Evolutionary conservation across 2,329 filamentous ascomycete genomes (phyloP).

Genomic region (Alternaria panax): DNA sequence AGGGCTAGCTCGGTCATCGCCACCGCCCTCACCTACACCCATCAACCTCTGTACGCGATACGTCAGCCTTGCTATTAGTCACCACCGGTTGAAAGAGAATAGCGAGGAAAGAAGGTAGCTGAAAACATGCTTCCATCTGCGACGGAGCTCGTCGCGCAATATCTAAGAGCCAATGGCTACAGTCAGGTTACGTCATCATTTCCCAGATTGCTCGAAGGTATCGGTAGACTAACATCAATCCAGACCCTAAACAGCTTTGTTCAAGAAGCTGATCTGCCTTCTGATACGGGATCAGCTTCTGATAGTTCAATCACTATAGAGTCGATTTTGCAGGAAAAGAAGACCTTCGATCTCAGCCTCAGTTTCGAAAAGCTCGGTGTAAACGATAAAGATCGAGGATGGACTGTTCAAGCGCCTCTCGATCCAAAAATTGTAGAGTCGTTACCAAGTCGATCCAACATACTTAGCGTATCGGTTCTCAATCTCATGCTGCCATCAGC

Average conservation of each 20-base stretch:
- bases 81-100: not conserved
- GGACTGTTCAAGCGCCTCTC: slow-evolving; percentile 58
- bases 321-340: slow-evolving; percentile 67
- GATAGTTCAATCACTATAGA: slow-evolving; percentile 64
- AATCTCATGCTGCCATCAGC: slow-evolving; percentile 36
- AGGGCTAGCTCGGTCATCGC: slow-evolving; percentile 4
- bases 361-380: slow-evolving; percentile 63
- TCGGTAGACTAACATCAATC: slow-evolving; percentile 22
- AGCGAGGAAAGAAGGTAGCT: no score
- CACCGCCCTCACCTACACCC: not conserved
- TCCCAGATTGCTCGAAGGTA: not conserved
- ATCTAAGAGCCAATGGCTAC: slow-evolving; percentile 51
- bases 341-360: slow-evolving; percentile 62
- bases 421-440: slow-evolving; percentile 52
- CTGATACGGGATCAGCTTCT: slow-evolving; percentile 55
- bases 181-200: slow-evolving; percentile 44
- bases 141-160: slow-evolving; percentile 53
- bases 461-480: slow-evolving; percentile 60
- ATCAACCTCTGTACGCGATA: not conserved
- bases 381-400: slow-evolving; percentile 53
- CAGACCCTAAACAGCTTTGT: slow-evolving; percentile 67
- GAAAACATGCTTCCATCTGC: slow-evolving; percentile 47
- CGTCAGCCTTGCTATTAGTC: not conserved
- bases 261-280: slow-evolving; percentile 61
- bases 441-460: slow-evolving; percentile 60